These are phyloP conservation scores for Vitis riparia DNA, from an alignment of 164 flowering plant genomes.

Conservation along the genomic window DNA sequence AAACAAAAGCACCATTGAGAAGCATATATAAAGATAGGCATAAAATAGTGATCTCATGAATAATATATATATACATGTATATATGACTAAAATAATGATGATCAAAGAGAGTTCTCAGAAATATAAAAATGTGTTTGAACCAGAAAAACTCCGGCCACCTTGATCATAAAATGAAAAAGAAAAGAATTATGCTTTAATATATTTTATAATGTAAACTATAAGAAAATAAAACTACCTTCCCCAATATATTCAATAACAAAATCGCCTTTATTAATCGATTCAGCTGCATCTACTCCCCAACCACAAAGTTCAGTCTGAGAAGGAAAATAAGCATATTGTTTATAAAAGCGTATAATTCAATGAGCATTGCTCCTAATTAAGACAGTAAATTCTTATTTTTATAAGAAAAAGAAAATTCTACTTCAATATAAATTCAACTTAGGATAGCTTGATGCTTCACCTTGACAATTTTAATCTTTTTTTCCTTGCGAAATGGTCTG, in stretches of 20 bases:
- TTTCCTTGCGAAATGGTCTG: conserved; percentile 89
- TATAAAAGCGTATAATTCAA: neutral
- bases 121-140: too few relatives aligned
- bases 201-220: neutral
- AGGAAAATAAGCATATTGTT: conserved; percentile 8
- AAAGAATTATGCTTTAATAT: neutral
- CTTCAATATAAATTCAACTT: neutral
- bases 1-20: too few relatives aligned
- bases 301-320: conserved; percentile 87
- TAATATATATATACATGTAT: too few relatives aligned
- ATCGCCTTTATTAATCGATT: conserved; percentile 69
- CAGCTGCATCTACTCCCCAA: conserved; percentile 97
- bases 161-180: neutral
- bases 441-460: conserved; percentile 30
- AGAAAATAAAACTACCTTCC: conserved; percentile 61
- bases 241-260: conserved; percentile 91
- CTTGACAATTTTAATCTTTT: conserved; percentile 76
- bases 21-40: too few relatives aligned
- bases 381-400: neutral
- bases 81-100: too few relatives aligned
- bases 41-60: too few relatives aligned
- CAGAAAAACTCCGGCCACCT: neutral
- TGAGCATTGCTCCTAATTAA: neutral
- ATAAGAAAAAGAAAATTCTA: neutral
- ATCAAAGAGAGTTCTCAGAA: too few relatives aligned